Evolutionary conservation across 139 green algal genomes (phyloP), one percentile per base, ranked within the genome.

Genomic region (Tetradesmus obliquus): DNA sequence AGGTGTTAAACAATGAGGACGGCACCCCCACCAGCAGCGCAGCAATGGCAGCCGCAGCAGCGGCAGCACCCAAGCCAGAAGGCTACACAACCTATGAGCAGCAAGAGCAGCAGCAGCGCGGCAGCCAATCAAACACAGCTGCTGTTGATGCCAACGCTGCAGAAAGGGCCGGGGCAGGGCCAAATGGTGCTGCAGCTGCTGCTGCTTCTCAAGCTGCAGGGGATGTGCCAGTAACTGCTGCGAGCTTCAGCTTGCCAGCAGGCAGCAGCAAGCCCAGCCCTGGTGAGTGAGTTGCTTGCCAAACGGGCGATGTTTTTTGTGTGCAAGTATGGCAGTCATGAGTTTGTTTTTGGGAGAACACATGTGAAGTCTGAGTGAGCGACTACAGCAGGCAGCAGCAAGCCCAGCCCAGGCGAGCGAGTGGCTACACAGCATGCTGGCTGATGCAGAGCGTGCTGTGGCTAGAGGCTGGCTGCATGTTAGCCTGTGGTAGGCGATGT

Each of bases 91-190:
- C 51, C 20, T 51, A 51, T 5, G 12, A 60, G 54, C 82, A 71
- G 82, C 82, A 87, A n/a, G 82, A 55, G 19, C 82, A 55, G 15
- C n/a, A 82, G n/a, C 74, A 82, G 74, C 74, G 74, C 74, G n/a
- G 24, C n/a, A 2, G 53, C 1, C 74, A 55, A 22, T 22, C 24
- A 17, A n/a, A 53, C n/a, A 53, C n/a, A 54, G n/a, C 74, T 82
- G 74, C 74, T 32, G 55, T n/a, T 32, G 81, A 32, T 32, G 81
- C 19, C 81, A 69, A 51, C 15, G 81, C 54, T 86, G 81, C 81
- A 22, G 81, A 60, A 62, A 55, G 15, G 22, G 53, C 12, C 10
- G 32, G 22, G 32, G 55, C 15, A 45, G 81, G 55, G 20, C 45
- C 20, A 66, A 51, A 45, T 3, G 51, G 62, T 24, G 45, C 80